Evolutionary conservation across 352 stramenopile genomes (phyloP), one percentile per base, ranked within the genome.

Genomic region (Pythium biforme): DNA sequence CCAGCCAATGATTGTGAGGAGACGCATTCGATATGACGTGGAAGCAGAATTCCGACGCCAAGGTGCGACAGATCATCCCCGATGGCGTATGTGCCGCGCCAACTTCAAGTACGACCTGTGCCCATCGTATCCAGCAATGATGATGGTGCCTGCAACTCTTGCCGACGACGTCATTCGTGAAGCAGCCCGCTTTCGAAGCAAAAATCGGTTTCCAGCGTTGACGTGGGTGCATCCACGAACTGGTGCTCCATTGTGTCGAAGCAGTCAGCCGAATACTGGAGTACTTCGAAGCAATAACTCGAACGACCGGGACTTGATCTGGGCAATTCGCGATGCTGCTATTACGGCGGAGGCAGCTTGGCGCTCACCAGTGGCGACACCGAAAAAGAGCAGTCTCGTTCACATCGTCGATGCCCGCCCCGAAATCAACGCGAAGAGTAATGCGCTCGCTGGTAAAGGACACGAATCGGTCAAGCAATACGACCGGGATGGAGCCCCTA

Each of bases 191-290:
- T 95, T 93, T 59, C 82, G 86, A 29, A 92, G 81, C 60, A 92
- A 92, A 65, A 83, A 74, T 37, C 81, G 86, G 0, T 86, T 92
- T 47, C 86, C 86, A 37, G 87, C 69, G 22, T 72, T 99, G 20
- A 95, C 92, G 0, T 99, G 93, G 92, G 79, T 95, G 8, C 89
- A 95, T 68, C 83, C 83, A 41, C 70, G 74, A 34, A 97, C 95
- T 22, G 93, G 94, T 43, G 92, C 92, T 1, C 88, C 86, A 31
- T 78, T 99, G 45, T 99, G 94, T 76, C 81, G 97, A 22, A 96
- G 81, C 40, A 94, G 91, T 33, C 96, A 99, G 67, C 97, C 97
- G 1, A 98, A 98, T 68, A 96, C 97, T 1, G 97, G 97, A 23
- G 76, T 99, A 10, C 70, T 97, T 37, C 93, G 95, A 17, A 97